These are phyloP conservation scores for Candida tibetensis DNA, from an alignment of 805 yeast species.

Conservation along the genomic window DNA sequence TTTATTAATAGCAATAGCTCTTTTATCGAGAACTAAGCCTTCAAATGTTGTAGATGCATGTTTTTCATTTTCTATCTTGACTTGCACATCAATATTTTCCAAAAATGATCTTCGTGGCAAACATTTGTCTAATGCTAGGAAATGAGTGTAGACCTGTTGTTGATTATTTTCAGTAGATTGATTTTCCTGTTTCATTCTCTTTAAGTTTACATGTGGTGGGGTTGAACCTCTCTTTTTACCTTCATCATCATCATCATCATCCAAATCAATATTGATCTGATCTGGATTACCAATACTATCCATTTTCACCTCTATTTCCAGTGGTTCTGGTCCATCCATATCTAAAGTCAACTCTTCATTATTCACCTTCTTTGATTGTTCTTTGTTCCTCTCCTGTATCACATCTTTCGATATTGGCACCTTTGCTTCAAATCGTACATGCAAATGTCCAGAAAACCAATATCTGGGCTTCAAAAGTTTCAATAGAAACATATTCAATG, in stretches of 20 bases:
- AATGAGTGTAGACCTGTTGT: conserved; percentile 50
- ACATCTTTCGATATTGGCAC: conserved; percentile 21
- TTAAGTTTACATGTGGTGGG: not conserved
- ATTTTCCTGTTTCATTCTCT: not conserved
- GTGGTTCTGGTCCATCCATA: conserved; percentile 17
- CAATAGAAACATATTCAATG: conserved; percentile 57
- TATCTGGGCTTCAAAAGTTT: conserved; percentile 53
- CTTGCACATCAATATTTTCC: conserved; percentile 47
- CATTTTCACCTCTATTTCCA: conserved; percentile 28
- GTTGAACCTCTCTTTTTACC: conserved; percentile 1
- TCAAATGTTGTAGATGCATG: conserved; percentile 15
- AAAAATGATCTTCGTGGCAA: conserved; percentile 60
- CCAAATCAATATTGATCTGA: conserved; percentile 1
- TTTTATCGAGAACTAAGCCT: conserved; percentile 26
- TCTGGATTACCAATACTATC: conserved; percentile 2
- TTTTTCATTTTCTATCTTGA: conserved; percentile 12
- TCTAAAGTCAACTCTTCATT: conserved; percentile 20
- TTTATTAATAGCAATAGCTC: conserved; percentile 33
- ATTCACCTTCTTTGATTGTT: conserved; percentile 7
- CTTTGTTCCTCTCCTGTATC: conserved; percentile 13
- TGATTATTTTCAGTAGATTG: too few relatives aligned
- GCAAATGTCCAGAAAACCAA: conserved; percentile 93
- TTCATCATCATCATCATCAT: conserved; percentile 16
- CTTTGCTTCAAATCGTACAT: conserved; percentile 64
- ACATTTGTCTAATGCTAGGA: conserved; percentile 85